Conservation (phyloP, 1,284 basidiomycete species). For the Pseudozyma flocculosa region DNA sequence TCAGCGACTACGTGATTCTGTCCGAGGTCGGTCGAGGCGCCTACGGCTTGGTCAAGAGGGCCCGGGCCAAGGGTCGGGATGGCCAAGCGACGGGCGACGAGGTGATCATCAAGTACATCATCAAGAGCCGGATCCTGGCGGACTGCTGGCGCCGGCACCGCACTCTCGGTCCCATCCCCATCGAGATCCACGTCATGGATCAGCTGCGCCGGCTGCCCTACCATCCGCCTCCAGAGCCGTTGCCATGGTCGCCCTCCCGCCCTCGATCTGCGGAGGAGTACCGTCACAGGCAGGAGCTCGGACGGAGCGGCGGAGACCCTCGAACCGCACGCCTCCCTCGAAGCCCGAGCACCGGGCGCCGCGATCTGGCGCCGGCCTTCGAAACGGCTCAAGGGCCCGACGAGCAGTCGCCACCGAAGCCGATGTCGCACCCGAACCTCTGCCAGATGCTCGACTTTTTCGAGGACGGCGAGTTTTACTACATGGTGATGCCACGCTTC, state of each 20-base stretch:
- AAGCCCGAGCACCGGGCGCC: no score
- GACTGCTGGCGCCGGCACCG: constrained; percentile 98
- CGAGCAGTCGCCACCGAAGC: constrained; percentile 7
- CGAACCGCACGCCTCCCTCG: no score
- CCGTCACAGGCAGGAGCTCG: constrained; percentile 4
- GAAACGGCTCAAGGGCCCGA: constrained; percentile 16
- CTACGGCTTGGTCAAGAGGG: constrained; percentile 92
- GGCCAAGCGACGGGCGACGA: constrained; percentile 63
- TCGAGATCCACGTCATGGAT: constrained; percentile 96
- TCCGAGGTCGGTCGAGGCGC: constrained; percentile 72
- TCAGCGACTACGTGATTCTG: constrained; percentile 49
- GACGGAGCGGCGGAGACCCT: no score
- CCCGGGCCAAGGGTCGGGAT: constrained; percentile 72
- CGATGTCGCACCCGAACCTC: constrained; percentile 73
- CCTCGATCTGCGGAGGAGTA: constrained; percentile 28
- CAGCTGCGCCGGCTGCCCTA: constrained; percentile 72
- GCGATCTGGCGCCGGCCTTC: not conserved
- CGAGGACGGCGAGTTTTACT: constrained; percentile 95
- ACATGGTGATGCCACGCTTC: constrained; percentile 68
- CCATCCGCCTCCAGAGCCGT: constrained; percentile 21
- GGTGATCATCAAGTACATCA: constrained; percentile 94
- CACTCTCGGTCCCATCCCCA: constrained; percentile 90
- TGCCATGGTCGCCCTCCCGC: constrained; percentile 36
- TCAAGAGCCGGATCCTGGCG: constrained; percentile 95
- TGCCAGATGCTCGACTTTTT: constrained; percentile 95